Evolutionary conservation across 805 yeast species (phyloP).

Genomic region (Saturnispora quitensis): DNA sequence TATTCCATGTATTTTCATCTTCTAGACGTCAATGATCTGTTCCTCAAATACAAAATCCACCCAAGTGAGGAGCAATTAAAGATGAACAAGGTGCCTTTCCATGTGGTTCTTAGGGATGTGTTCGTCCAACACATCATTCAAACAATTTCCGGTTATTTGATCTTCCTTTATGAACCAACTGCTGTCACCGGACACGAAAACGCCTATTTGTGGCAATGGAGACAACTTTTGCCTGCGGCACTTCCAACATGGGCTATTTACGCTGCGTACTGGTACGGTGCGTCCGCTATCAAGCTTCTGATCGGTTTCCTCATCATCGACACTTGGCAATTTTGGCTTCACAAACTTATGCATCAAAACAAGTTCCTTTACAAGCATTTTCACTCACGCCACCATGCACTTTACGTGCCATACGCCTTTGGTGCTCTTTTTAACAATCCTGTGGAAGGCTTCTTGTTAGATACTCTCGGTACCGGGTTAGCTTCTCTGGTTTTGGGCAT

Average conservation of each 20-base stretch:
- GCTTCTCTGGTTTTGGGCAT: slow-evolving; percentile 57
- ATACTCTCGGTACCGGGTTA: slow-evolving; percentile 86
- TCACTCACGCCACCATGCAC: slow-evolving; percentile 90
- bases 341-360: slow-evolving; percentile 81
- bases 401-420: slow-evolving; percentile 93
- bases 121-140: slow-evolving; percentile 79
- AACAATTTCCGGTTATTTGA: slow-evolving; percentile 52
- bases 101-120: slow-evolving; percentile 74
- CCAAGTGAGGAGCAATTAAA: slow-evolving; percentile 76
- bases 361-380: slow-evolving; percentile 65
- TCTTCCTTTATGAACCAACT: slow-evolving; percentile 47
- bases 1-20: slow-evolving; percentile 66
- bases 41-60: slow-evolving; percentile 82
- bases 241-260: slow-evolving; percentile 41
- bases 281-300: slow-evolving; percentile 47
- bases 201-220: slow-evolving; percentile 37
- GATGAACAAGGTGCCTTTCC: slow-evolving; percentile 65
- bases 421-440: slow-evolving; percentile 96
- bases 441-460: slow-evolving; percentile 85
- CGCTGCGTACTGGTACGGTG: slow-evolving; percentile 51
- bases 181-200: slow-evolving; percentile 46
- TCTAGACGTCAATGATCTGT: slow-evolving; percentile 64
- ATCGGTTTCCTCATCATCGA: slow-evolving; percentile 72
- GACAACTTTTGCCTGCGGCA: slow-evolving; percentile 28
- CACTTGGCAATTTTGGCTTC: slow-evolving; percentile 92